Evolutionary conservation across 306 rosid species (phyloP).

Genomic region (Casuarina cunninghamiana): DNA sequence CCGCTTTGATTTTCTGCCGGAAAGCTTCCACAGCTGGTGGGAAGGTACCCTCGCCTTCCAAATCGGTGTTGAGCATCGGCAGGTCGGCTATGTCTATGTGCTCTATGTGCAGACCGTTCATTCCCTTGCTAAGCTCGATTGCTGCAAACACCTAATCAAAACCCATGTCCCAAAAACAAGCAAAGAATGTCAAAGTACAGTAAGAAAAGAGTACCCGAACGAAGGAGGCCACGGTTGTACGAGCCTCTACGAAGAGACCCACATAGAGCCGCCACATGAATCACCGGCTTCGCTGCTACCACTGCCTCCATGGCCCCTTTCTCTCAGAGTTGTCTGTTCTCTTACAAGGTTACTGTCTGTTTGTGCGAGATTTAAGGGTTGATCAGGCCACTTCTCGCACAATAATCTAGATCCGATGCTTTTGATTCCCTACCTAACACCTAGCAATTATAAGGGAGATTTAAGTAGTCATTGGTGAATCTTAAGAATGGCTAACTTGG

Average conservation of each 20-base stretch:
- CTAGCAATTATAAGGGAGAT: too few relatives aligned
- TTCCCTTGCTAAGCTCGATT: slow-evolving; percentile 46
- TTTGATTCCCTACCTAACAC: too few relatives aligned
- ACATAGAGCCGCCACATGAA: slow-evolving; percentile 58
- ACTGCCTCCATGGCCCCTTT: slow-evolving; percentile 21
- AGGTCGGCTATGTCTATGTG: slow-evolving; percentile 57
- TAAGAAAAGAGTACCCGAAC: slow-evolving; percentile 41
- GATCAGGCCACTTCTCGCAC: too few relatives aligned
- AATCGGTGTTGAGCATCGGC: slow-evolving; percentile 73
- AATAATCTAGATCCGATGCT: too few relatives aligned
- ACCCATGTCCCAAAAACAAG: not conserved
- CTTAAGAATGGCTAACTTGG: too few relatives aligned
- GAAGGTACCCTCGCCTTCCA: slow-evolving; percentile 51
- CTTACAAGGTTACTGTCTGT: not conserved
- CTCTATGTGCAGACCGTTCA: slow-evolving; percentile 57
- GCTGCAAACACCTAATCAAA: slow-evolving; percentile 38
- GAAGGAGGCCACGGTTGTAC: slow-evolving; percentile 54
- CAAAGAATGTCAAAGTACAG: not conserved
- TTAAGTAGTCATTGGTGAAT: too few relatives aligned
- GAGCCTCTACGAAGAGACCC: slow-evolving; percentile 70
- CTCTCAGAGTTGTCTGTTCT: not conserved
- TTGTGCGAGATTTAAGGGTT: too few relatives aligned
- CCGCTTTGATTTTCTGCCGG: slow-evolving; percentile 57
- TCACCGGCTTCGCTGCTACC: slow-evolving; percentile 27
- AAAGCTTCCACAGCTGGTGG: slow-evolving; percentile 63